Percentiles rank a stretch among this genome's conserved stretches.
Evolutionary conservation across 2,329 filamentous ascomycete species (phyloP).

Genomic region (Phaeosphaeriaceae sp.): DNA sequence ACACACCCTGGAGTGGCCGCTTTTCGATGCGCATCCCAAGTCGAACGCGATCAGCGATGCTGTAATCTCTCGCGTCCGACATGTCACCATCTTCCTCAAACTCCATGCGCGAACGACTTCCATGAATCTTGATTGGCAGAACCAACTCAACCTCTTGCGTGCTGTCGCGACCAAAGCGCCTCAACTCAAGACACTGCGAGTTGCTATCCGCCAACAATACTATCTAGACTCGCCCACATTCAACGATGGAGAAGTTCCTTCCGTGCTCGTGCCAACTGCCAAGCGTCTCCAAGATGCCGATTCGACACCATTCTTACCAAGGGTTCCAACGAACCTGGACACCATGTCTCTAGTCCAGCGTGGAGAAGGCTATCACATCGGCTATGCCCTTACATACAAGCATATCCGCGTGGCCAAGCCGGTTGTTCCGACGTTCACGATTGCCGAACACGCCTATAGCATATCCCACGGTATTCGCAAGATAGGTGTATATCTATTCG

Average conservation of each 20-base stretch:
- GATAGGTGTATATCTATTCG: neutral
- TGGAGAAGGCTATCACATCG: slow-evolving; percentile 2
- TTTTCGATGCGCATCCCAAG: neutral
- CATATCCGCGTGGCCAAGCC: neutral
- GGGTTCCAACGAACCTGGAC: neutral
- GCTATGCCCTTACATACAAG: neutral
- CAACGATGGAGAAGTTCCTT: neutral
- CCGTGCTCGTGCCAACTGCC: neutral
- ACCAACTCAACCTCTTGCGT: neutral
- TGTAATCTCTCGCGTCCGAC: neutral
- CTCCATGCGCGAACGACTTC: neutral
- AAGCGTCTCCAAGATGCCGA: neutral
- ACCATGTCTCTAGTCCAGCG: neutral
- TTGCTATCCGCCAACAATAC: slow-evolving; percentile 1
- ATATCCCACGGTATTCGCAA: slow-evolving; percentile 1
- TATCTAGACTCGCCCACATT: neutral
- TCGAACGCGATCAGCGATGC: neutral
- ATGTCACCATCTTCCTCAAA: slow-evolving; percentile 1
- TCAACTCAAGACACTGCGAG: neutral
- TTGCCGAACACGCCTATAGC: neutral
- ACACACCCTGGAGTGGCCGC: neutral
- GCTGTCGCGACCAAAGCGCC: neutral
- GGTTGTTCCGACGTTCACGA: neutral
- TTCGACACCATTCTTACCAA: neutral
- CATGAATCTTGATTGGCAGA: neutral